Base-by-base conservation (phyloP, 495 filamentous ascomycete species). In the Neurospora sp. region DNA sequence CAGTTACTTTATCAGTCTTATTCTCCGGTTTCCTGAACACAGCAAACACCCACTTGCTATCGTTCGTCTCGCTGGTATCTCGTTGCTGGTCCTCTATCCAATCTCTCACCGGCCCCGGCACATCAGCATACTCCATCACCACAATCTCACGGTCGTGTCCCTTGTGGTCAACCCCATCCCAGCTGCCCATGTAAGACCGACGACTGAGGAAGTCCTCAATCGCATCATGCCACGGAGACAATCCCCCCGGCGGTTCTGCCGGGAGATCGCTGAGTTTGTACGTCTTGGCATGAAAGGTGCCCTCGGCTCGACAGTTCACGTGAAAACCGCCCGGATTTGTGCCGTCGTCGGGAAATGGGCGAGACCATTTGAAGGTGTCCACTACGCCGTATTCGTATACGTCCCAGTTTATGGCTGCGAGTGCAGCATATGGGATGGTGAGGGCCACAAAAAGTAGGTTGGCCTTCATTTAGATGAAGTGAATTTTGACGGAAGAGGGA, bases 151-250 rank as follows among this genome's bases (percentile, higher is more conserved):
- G 72, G 40, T 81, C 72, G 39, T 74, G 22, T 9, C 75, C 78
- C 71, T 80, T 79, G 68, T 79, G 76, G 65, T 81, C 80, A 35
- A 81, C 79, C 35, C 81, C 81, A 69, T 81, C 79, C 78, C 77
- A 82, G 40, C 70, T 77, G 31, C 81, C 81, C 12, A 70, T 37
- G 65, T 77, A 82, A 7, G 76, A 72, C 14, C 74, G 44, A 2
- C 72, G 45, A 4, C 38, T n/a, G 18, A 82, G 48, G 68, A 79
- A 78, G 10, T 72, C 70, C 61, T 79, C 72, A 20, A 81, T 76
- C 3, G 69, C 77, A n/a, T 73, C 68, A 14, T 72, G 73, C 77
- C 78, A 82, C 1, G 78, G 78, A 0, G 74, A 68, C 1, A 82
- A 73, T 2, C 78, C 80, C 5, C 22, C n/a, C 0, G 79, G 80